Evolutionary conservation across 2,329 filamentous ascomycete species (phyloP), one percentile per base, ranked within the genome.

Genomic region (Colletotrichum euphorbiae): DNA sequence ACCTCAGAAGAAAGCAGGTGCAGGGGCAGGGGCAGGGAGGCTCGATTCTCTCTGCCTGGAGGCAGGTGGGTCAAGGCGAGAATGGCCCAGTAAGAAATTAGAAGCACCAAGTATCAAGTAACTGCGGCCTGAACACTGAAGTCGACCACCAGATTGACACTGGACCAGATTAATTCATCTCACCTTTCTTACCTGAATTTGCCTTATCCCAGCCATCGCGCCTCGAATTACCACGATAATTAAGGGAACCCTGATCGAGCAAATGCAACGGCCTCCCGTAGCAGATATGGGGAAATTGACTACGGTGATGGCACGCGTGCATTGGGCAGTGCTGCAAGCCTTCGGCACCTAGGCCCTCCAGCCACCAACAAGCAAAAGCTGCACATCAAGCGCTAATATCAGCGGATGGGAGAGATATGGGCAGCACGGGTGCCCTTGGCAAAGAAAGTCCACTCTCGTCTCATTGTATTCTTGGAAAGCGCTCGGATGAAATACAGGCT

Each of bases 401-500:
- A 38, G 43, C 55, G 7, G 36, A 4, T 24, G 21, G 21, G 28
- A 28, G 2, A 28, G 28, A 17, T 9, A 36, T 19, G 40, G 21
- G 42, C 42, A 46, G 24, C 36, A 38, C 36, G 36, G 13, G 28
- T 21, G 42, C 28, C 19, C 55, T 48, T 46, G 51, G 33, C n/a
- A 17, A 17, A 7, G 28, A 42, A 46, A 19, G 51, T 54, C 28
- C 7, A 28, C 28, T 28, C 51, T 36, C 42, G 42, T 58, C n/a
- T 28, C 19, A 24, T 50, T 3, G n/a, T 33, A 50, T 46, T 36
- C 55, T 46, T 33, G 42, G 55, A 58, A 31, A 46, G 42, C 21
- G 55, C 42, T 58, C 55, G 42, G 55, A 58, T 58, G 21, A 45
- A 17, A 42, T 28, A 19, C n/a, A 17, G 50, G 15, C 43, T 54